phyloP scores from a whole-genome alignment of 106 monocot genomes.

The Platanthera zijinensis region DNA sequence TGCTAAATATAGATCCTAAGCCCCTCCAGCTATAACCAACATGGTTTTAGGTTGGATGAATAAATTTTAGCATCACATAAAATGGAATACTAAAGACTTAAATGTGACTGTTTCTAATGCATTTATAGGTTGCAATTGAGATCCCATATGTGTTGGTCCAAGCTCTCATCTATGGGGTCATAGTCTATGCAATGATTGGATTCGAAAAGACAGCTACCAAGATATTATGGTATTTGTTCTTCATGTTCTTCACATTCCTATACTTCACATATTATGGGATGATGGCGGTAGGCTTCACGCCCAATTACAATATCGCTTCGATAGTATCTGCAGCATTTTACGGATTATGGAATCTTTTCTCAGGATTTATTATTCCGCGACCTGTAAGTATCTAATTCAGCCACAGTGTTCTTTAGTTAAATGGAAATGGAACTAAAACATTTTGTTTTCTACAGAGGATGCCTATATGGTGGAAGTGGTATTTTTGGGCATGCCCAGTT shows the following conservation, averaged over 20 bases:
- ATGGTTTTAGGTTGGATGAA: too few relatives aligned
- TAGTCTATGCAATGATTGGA: constrained; percentile 17
- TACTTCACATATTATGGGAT: constrained; percentile 36
- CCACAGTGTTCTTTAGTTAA: background rate
- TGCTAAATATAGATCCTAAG: too few relatives aligned
- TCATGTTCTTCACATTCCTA: constrained; percentile 20
- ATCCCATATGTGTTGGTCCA: constrained; percentile 17
- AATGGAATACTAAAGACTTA: too few relatives aligned
- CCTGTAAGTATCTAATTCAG: constrained; percentile 7
- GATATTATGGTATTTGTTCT: constrained; percentile 28
- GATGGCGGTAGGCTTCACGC: constrained; percentile 22
- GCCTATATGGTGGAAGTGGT: constrained; percentile 97
- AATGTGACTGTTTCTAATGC: background rate
- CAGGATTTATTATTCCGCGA: constrained; percentile 17
- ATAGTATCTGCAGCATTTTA: constrained; percentile 7
- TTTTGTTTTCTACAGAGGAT: constrained; percentile 40
- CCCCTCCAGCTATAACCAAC: too few relatives aligned
- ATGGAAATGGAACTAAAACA: background rate
- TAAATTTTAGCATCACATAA: too few relatives aligned
- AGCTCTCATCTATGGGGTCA: constrained; percentile 12
- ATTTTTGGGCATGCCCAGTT: constrained; percentile 67
- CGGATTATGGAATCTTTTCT: constrained; percentile 24
- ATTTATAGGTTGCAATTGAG: constrained; percentile 23
- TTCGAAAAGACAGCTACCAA: constrained; percentile 20
- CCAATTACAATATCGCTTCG: constrained; percentile 10